Evolutionary conservation across 371 early-diverging fungal species (phyloP), one percentile per base, ranked within the genome.

Genomic region (Circinella umbellata): DNA sequence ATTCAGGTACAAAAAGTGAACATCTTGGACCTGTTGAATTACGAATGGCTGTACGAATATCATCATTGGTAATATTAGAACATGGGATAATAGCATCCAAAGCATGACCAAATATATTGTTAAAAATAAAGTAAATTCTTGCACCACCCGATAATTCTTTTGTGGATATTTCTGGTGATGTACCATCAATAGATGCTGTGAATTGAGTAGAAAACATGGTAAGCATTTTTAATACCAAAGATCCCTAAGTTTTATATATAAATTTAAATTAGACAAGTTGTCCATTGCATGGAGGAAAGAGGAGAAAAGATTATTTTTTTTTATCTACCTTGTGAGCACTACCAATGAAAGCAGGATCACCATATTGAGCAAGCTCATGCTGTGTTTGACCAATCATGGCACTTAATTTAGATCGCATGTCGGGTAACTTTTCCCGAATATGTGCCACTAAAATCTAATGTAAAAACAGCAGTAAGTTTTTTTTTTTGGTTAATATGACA

Each of bases 61-160:
- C 94, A 66, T 88, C 87, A 66, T 90, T 89, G 8, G 91, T 85
- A 61, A 96, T 77, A 72, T 92, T 92, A 15, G 90, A 84, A 67
- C 93, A 89, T 6, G 96, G 92, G 38, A 88, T 85, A 63, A 96
- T 89, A 54, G 90, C 86, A 64, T 92, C 90, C 61, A 98, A 80
- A 20, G 93, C 92, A 15, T 91, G 83, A 15, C 93, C 90, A 86
- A 93, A 98, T 10, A 95, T 86, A 66, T 88, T 87, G 74, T 98
- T 94, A 80, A 96, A 95, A 48, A 96, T 95, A 76, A 93, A 94
- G 80, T 95, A 94, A 49, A 98, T 89, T 72, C 95, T 88, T 35
- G 96, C 97, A 27, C 97, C 98, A 59, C 96, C 96, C 69, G 91
- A 89, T 18, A 99, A 79, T 80, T 99, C 99, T 63, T 93, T 94